Evolutionary conservation across 495 filamentous ascomycete genomes (phyloP).

Genomic region (Bombardia bombarda): DNA sequence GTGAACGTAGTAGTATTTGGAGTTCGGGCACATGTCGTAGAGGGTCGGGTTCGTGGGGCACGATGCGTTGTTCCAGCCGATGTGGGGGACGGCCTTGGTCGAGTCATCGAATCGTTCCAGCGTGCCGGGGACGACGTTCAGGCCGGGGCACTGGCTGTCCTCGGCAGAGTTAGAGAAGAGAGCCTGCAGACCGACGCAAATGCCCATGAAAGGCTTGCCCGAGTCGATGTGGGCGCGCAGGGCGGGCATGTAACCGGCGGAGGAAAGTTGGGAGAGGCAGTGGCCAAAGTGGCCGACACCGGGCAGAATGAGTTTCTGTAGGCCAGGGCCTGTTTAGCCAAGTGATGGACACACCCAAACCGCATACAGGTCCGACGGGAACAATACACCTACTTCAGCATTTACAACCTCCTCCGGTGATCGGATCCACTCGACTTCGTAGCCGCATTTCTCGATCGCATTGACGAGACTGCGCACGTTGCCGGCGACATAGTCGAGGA

Average conservation of each 20-base stretch:
- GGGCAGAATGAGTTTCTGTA: constrained; percentile 79
- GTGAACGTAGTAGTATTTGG: constrained; percentile 98
- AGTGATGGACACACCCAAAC: neutral
- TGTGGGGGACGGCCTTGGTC: constrained; percentile 88
- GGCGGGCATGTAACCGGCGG: constrained; percentile 72
- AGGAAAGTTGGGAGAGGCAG: constrained; percentile 74
- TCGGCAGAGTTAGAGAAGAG: constrained; percentile 82
- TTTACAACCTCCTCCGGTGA: constrained; percentile 72
- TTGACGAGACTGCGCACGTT: constrained; percentile 94
- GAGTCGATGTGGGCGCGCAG: constrained; percentile 71
- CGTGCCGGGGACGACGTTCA: constrained; percentile 62
- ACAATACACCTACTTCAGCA: constrained; percentile 59
- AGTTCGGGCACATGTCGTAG: constrained; percentile 66
- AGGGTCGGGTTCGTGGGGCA: constrained; percentile 43
- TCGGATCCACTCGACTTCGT: constrained; percentile 86
- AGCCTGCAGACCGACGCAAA: constrained; percentile 90
- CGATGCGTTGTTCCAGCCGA: constrained; percentile 90
- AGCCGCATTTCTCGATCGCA: constrained; percentile 91
- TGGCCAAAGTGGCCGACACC: constrained; percentile 97
- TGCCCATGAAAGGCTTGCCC: constrained; percentile 95
- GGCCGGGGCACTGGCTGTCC: constrained; percentile 56
- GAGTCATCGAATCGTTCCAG: constrained; percentile 69
- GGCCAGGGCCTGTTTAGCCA: neutral
- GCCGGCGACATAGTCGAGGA: constrained; percentile 72
- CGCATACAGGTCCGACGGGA: neutral